phyloP scores from a whole-genome alignment of 768 basidiomycete species.

The Mycena venus region DNA sequence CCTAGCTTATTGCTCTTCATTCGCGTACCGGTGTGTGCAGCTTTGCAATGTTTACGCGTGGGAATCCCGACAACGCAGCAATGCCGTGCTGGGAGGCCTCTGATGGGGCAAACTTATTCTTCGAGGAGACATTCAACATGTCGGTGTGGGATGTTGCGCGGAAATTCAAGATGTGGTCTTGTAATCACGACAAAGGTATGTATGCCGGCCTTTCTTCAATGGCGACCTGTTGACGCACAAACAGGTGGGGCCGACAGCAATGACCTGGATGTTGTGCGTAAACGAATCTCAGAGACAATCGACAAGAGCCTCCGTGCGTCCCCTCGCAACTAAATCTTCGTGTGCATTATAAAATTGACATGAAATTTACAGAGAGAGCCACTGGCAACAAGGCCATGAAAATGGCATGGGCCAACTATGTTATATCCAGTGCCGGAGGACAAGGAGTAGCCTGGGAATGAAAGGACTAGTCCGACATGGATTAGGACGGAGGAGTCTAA shows the following conservation, averaged over 20 bases:
- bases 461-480: too few relatives aligned
- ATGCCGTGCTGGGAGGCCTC: background rate
- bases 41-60: background rate
- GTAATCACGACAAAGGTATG: background rate
- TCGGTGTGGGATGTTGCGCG: too few relatives aligned
- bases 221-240: background rate
- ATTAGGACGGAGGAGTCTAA: too few relatives aligned
- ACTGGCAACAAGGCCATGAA: background rate
- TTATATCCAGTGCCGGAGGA: too few relatives aligned
- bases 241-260: background rate
- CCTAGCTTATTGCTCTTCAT: background rate
- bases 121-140: too few relatives aligned
- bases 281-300: background rate
- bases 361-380: background rate
- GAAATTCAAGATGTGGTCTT: too few relatives aligned
- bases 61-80: background rate
- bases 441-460: too few relatives aligned
- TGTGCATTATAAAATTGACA: background rate
- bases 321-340: background rate
- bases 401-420: background rate
- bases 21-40: background rate
- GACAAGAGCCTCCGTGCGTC: too few relatives aligned
- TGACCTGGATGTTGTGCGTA: background rate
- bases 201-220: background rate
- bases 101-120: too few relatives aligned